Percentiles rank a stretch among this genome's conserved stretches.
phyloP scores from a whole-genome alignment of 2,329 filamentous ascomycete species.

The Akanthomyces lecanii region DNA sequence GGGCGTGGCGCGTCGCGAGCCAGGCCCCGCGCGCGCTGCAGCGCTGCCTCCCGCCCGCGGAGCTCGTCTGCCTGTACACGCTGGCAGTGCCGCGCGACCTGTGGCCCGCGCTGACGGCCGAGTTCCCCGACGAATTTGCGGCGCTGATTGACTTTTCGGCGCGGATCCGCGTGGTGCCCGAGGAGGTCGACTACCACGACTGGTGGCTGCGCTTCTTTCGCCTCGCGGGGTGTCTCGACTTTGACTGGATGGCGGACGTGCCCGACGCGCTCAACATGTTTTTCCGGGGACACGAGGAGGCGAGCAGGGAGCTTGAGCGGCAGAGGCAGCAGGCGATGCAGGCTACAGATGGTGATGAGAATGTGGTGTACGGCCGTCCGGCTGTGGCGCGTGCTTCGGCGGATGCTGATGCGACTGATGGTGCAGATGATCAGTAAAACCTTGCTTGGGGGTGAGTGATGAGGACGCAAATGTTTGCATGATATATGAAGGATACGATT shows the following conservation, averaged over 20 bases:
- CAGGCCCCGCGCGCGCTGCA: neutral
- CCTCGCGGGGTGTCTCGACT: constrained; percentile 17
- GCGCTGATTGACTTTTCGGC: constrained; percentile 11
- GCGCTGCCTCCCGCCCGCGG: neutral
- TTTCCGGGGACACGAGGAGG: neutral
- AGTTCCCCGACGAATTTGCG: constrained; percentile 17
- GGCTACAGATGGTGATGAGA: no score
- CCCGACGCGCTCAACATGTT: constrained; percentile 9
- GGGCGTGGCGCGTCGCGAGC: constrained; percentile 19
- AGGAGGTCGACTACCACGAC: constrained; percentile 11
- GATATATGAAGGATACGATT: neutral
- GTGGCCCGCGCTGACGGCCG: constrained; percentile 19
- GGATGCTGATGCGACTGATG: neutral
- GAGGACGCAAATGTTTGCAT: neutral
- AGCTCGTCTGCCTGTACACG: constrained; percentile 18
- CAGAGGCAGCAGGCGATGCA: neutral
- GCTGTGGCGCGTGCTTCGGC: neutral
- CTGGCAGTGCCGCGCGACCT: constrained; percentile 15
- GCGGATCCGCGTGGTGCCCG: neutral
- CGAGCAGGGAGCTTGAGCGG: neutral
- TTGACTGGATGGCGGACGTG: constrained; percentile 16
- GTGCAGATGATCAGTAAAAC: neutral
- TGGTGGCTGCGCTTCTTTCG: constrained; percentile 18
- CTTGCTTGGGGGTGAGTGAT: neutral
- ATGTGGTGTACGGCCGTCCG: neutral